A percentile compares a stretch with the other conserved stretches of the same genome.
phyloP scores from a whole-genome alignment of 768 basidiomycete species.

The Calocybe indica region DNA sequence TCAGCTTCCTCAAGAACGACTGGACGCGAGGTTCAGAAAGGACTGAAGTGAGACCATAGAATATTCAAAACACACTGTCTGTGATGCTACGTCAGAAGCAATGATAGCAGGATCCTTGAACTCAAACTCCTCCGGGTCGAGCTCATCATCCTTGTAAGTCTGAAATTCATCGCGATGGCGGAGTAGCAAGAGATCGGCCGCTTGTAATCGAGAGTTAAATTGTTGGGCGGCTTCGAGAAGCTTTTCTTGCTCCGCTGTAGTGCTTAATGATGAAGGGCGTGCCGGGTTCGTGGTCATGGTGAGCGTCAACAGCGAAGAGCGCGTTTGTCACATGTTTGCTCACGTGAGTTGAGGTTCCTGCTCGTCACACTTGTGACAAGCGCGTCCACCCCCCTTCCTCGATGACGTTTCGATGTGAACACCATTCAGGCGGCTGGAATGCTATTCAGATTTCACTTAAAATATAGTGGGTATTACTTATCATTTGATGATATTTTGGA shows the following conservation, averaged over 20 bases:
- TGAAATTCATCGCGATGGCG: slow-evolving; percentile 30
- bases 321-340: not conserved
- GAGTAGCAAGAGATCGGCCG: slow-evolving; percentile 30
- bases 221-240: slow-evolving; percentile 25
- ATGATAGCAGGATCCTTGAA: slow-evolving; percentile 51
- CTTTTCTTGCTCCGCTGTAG: slow-evolving; percentile 25
- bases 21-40: slow-evolving; percentile 15
- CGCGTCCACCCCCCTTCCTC: too few relatives aligned
- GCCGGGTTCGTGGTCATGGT: slow-evolving; percentile 1
- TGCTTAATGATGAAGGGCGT: slow-evolving; percentile 10
- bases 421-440: too few relatives aligned
- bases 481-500: too few relatives aligned
- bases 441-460: too few relatives aligned
- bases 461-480: too few relatives aligned
- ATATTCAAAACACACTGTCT: slow-evolving; percentile 33
- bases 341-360: not conserved
- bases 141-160: slow-evolving; percentile 27
- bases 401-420: too few relatives aligned
- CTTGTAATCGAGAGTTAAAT: slow-evolving; percentile 27
- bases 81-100: slow-evolving; percentile 51
- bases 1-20: slow-evolving; percentile 75
- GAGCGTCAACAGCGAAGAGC: not conserved
- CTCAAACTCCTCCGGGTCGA: slow-evolving; percentile 28
- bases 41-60: not conserved
- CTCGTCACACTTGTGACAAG: not conserved